These are phyloP conservation scores for Phytophthora sp. DNA, from an alignment of 352 stramenopile genomes.

Conservation along the genomic window DNA sequence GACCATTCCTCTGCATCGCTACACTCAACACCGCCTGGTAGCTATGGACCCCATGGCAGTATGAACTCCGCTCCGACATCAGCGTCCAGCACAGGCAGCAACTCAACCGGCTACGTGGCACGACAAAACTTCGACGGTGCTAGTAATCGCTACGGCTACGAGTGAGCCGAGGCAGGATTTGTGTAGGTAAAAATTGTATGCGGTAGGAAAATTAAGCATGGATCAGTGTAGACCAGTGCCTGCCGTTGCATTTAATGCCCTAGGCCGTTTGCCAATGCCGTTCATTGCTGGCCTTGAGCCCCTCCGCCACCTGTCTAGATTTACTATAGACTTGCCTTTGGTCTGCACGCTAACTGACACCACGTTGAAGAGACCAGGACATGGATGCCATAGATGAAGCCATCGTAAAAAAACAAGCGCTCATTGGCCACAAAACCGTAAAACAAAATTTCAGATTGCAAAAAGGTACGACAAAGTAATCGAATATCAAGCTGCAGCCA, in stretches of 20 bases:
- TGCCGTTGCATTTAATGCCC: not conserved
- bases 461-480: no score
- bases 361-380: slow-evolving; percentile 24
- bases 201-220: slow-evolving; percentile 4
- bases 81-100: not conserved
- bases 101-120: not conserved
- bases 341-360: slow-evolving; percentile 1
- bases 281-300: not conserved
- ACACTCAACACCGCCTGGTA: slow-evolving; percentile 5
- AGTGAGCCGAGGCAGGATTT: slow-evolving; percentile 9
- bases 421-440: slow-evolving; percentile 5
- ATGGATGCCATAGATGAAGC: slow-evolving; percentile 9
- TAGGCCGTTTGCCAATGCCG: slow-evolving; percentile 7
- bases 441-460: slow-evolving; percentile 25
- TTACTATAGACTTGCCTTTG: slow-evolving; percentile 3
- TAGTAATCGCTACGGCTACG: slow-evolving; percentile 18
- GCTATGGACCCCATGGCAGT: slow-evolving; percentile 3
- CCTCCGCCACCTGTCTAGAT: not conserved
- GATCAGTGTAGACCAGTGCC: not conserved
- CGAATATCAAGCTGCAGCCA: slow-evolving; percentile 16
- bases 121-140: slow-evolving; percentile 13
- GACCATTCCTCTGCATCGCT: not conserved
- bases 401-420: not conserved
- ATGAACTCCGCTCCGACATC: slow-evolving; percentile 1
- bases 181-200: slow-evolving; percentile 20